Percentiles rank a stretch among this genome's conserved stretches.
These are phyloP conservation scores for Aspergillus luchuensis DNA, from an alignment of 2,329 filamentous ascomycete genomes.

Conservation along the genomic window DNA sequence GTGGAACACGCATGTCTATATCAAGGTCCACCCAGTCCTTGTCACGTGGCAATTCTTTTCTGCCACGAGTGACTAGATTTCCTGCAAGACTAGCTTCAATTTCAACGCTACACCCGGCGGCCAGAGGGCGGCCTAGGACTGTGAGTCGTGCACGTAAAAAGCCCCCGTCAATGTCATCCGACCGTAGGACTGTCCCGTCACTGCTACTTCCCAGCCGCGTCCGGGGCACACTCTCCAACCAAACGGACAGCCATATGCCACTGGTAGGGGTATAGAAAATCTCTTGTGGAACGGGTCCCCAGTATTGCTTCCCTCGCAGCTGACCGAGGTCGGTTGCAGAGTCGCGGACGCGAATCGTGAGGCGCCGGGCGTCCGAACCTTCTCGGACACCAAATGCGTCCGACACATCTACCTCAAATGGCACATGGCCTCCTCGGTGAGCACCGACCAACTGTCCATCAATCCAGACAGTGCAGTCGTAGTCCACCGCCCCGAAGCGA, in stretches of 20 bases:
- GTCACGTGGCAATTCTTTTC: constrained; percentile 51
- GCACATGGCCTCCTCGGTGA: constrained; percentile 63
- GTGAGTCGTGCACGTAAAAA: constrained; percentile 54
- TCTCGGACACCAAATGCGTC: constrained; percentile 16
- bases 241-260: constrained; percentile 75
- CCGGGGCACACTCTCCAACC: constrained; percentile 59
- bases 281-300: constrained; percentile 52
- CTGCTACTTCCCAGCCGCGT: constrained; percentile 61
- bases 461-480: constrained; percentile 56
- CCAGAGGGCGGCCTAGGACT: constrained; percentile 43
- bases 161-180: constrained; percentile 57
- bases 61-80: constrained; percentile 49
- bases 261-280: constrained; percentile 74
- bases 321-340: constrained; percentile 66
- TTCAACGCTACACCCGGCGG: constrained; percentile 51
- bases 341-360: constrained; percentile 64
- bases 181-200: constrained; percentile 61
- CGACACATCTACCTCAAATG: constrained; percentile 63
- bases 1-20: constrained; percentile 52
- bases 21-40: constrained; percentile 53
- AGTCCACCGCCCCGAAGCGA: constrained; percentile 56
- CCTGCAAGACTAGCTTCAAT: constrained; percentile 58
- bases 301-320: constrained; percentile 69
- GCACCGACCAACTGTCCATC: constrained; percentile 55
- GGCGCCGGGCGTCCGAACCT: constrained; percentile 32